Base-by-base conservation (phyloP, 1,284 basidiomycete species). In the Sanghuangporus weigelae region DNA sequence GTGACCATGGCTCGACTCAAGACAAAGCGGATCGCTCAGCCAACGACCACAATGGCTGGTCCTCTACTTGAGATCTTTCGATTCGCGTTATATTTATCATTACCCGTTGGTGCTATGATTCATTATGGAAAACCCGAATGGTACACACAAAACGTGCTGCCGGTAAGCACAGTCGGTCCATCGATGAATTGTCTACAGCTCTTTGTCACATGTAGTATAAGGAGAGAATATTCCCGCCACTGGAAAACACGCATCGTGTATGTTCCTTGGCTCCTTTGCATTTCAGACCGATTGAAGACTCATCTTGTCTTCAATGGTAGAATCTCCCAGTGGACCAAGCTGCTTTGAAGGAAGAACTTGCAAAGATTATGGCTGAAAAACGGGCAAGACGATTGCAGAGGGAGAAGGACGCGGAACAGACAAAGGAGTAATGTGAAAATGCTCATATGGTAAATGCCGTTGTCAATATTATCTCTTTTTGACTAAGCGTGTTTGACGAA, bases 111-210 rank as follows among this genome's bases (percentile, higher is more conserved):
- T 50, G 86, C 92, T 31, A 86, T 96, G 76, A 77, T 95, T 59
- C 90, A 95, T 73, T 96, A 92, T 71, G 93, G 94, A 60, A 92
- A 95, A 73, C 92, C 93, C 4, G 84, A 90, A 44, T 97, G 93
- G 93, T 96, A 95, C 72, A 79, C 83, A 55, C 78, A 81, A 51
- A 81, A 92, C 68, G 93, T 96, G 48, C 75, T 91, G 48, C 93
- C 94, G 10, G 93, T 93, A 74, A 68, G 90, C 76, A 12, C 19
- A 57, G n/a, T 53, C 38, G 5, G 57, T 57, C 35, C 0, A 26
- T 12, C 56, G 62, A 23, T 38, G 40, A 23, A 7, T 46, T 10
- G 19, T 23, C 23, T 53, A 50, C 31, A 67, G 19, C 38, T 14
- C 40, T 60, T 51, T 59, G 38, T 31, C 26, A 31, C n/a, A 3